Conservation (phyloP, 177 flowering plant genomes). For the Tripterygium wilfordii region DNA sequence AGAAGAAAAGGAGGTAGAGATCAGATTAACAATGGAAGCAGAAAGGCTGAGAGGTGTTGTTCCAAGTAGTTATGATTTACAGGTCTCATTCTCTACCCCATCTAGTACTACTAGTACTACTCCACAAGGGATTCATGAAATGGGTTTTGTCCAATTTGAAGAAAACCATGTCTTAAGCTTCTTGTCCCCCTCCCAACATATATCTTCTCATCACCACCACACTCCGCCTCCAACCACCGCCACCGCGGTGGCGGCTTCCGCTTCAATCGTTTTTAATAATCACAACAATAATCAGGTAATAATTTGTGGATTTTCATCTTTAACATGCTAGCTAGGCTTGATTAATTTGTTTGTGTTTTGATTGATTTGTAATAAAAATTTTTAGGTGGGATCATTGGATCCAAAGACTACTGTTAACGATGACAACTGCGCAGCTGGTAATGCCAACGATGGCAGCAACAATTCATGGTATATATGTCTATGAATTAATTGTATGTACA, state of each 20-base stretch:
- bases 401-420: slow-evolving; percentile 35
- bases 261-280: too few relatives aligned
- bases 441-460: slow-evolving; percentile 34
- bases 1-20: not conserved
- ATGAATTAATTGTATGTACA: too few relatives aligned
- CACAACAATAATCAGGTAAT: slow-evolving; percentile 3
- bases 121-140: slow-evolving; percentile 32
- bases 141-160: slow-evolving; percentile 59
- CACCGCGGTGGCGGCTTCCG: too few relatives aligned
- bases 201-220: slow-evolving; percentile 12
- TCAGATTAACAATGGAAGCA: slow-evolving; percentile 14
- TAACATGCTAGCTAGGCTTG: not conserved
- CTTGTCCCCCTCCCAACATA: slow-evolving; percentile 27
- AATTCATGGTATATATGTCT: slow-evolving; percentile 45
- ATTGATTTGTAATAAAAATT: too few relatives aligned
- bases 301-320: slow-evolving; percentile 20
- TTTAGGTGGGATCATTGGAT: slow-evolving; percentile 39
- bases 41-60: slow-evolving; percentile 21
- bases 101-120: too few relatives aligned
- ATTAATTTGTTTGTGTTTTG: not conserved
- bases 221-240: slow-evolving; percentile 12
- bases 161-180: slow-evolving; percentile 51
- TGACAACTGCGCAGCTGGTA: slow-evolving; percentile 46
- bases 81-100: slow-evolving; percentile 23
- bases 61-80: slow-evolving; percentile 24